Evolutionary conservation across 2,329 filamentous ascomycete species (phyloP), one percentile per base, ranked within the genome.

Genomic region (Tolypocladium capitatum): DNA sequence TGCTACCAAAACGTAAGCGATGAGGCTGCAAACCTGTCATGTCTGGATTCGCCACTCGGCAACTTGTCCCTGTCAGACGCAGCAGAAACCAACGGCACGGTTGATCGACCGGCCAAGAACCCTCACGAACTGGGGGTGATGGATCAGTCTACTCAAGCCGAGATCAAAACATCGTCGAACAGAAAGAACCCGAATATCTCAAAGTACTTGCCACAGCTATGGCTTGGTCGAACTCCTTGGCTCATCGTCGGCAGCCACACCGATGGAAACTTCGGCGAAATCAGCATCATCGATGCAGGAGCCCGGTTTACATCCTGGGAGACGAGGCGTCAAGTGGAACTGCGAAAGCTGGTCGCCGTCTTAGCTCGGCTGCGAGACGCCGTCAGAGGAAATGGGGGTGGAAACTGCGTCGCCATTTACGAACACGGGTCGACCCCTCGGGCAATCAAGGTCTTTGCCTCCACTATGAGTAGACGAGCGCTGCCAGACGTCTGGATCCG

Each of bases 161-260:
- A 33, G 32, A 33, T 33, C 2, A 33, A 33, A 33, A 33, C 32
- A 33, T 14, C 32, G 3, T 14, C 24, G 9, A 46, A 16, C 16
- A 8, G 10, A 5, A 51, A 35, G 40, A 14, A 0, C 24, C 41
- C 1, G 10, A 30, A n/a, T 2, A 1, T n/a, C 5, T n/a, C n/a
- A n/a, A n/a, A n/a, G n/a, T 48, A 5, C 21, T 27, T 60, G 0
- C 49, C 56, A 1, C 57, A 61, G 48, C 52, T 60, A 8, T 62
- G 59, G 60, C 57, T 62, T 24, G 58, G 59, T 5, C 55, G 60
- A 5, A 60, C 57, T 5, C 51, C 52, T 1, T 56, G 52, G 32
- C 45, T 62, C 3, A 58, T 62, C 9, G 45, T 36, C 1, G 57
- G 54, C 8, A 20, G 34, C 1, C 58, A 62, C 45, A 13, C 4